phyloP scores from a whole-genome alignment of 305 asterid species.

The Stenogyne calaminthoides region DNA sequence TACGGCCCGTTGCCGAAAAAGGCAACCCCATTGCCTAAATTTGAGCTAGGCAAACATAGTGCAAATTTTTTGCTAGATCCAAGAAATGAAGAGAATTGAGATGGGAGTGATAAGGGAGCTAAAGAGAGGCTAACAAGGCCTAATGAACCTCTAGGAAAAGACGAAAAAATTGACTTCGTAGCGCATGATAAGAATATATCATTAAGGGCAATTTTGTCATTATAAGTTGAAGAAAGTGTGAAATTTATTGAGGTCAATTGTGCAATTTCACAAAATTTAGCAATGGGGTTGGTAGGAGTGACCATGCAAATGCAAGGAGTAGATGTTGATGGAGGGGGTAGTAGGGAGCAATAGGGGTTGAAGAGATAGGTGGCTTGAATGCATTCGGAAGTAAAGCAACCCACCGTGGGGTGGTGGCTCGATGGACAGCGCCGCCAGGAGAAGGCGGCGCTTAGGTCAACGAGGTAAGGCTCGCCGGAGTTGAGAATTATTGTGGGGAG shows the following conservation, averaged over 20 bases:
- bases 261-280: constrained; percentile 33
- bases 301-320: constrained; percentile 42
- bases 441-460: constrained; percentile 39
- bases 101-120: constrained; percentile 38
- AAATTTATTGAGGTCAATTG: constrained; percentile 27
- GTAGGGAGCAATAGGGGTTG: constrained; percentile 18
- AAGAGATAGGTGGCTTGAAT: constrained; percentile 37
- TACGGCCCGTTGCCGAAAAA: constrained; percentile 39
- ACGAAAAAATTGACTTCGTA: constrained; percentile 19
- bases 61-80: constrained; percentile 27
- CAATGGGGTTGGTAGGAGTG: constrained; percentile 37
- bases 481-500: constrained; percentile 36
- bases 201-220: background rate
- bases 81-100: constrained; percentile 31
- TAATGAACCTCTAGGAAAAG: constrained; percentile 34
- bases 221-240: constrained; percentile 26
- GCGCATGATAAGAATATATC: constrained; percentile 37
- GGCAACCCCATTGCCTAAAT: constrained; percentile 31
- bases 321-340: background rate
- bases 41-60: constrained; percentile 38
- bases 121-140: constrained; percentile 46
- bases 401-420: constrained; percentile 27
- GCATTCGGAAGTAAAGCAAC: constrained; percentile 41
- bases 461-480: constrained; percentile 28
- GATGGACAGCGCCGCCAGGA: constrained; percentile 40